These are phyloP conservation scores for Metrosideros polymorpha DNA, from an alignment of 441 rosid species.

Conservation along the genomic window DNA sequence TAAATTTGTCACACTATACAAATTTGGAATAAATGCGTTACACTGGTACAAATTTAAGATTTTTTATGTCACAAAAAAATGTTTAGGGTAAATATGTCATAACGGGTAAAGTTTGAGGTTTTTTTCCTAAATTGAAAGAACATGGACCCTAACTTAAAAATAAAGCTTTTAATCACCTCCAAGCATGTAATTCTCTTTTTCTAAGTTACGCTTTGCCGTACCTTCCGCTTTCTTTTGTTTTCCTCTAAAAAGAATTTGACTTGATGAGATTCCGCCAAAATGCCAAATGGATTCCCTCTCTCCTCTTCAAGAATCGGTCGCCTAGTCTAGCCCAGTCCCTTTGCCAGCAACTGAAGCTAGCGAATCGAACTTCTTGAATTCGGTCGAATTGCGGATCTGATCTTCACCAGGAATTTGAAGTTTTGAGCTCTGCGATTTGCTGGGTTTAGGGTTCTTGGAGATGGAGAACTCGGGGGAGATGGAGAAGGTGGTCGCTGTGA, in stretches of 20 bases:
- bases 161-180: too few relatives aligned
- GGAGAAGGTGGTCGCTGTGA: constrained; percentile 75
- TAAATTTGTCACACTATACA: too few relatives aligned
- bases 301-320: not conserved
- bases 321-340: not conserved
- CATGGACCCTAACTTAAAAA: too few relatives aligned
- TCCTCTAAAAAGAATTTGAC: not conserved
- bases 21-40: too few relatives aligned
- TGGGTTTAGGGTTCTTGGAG: not conserved
- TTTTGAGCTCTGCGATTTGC: not conserved
- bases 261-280: not conserved
- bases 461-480: constrained; percentile 25
- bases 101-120: too few relatives aligned
- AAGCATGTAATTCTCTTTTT: too few relatives aligned
- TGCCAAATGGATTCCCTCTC: not conserved
- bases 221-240: not conserved
- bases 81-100: too few relatives aligned
- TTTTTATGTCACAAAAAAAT: too few relatives aligned
- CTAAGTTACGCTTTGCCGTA: too few relatives aligned
- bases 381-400: not conserved
- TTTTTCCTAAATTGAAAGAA: too few relatives aligned
- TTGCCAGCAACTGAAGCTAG: not conserved
- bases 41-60: too few relatives aligned
- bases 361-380: not conserved
- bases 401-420: not conserved